phyloP scores from a whole-genome alignment of 208 protist genomes.

The Trypanosoma lewisi region DNA sequence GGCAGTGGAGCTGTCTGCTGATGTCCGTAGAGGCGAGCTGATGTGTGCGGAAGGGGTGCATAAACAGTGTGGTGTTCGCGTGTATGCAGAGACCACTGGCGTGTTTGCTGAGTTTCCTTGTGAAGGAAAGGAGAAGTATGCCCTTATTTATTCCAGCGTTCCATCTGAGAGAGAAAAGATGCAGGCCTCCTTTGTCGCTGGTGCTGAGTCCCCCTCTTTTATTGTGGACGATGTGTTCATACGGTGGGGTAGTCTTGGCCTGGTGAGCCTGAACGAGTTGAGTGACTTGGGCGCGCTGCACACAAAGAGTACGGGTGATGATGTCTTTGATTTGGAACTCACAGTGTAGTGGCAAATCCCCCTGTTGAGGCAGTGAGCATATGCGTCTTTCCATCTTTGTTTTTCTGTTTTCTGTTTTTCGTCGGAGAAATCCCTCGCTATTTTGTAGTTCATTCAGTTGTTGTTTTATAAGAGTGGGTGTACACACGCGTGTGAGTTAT shows the following conservation, averaged over 20 bases:
- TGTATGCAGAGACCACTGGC: constrained; percentile 16
- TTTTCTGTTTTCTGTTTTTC: background rate
- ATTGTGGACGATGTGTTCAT: constrained; percentile 31
- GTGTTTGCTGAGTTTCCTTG: constrained; percentile 18
- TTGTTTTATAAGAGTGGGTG: no score
- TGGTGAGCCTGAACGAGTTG: constrained; percentile 24
- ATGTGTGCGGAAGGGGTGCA: background rate
- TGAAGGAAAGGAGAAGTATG: background rate
- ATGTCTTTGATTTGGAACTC: background rate
- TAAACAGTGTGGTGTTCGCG: constrained; percentile 13
- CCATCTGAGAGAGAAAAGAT: constrained; percentile 5
- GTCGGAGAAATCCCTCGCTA: background rate
- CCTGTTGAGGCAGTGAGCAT: background rate
- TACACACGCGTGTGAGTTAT: no score
- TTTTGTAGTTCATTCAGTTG: background rate
- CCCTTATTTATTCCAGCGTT: constrained; percentile 20
- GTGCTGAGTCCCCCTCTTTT: background rate
- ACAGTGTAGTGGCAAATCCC: background rate
- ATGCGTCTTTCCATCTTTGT: background rate
- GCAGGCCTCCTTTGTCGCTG: background rate
- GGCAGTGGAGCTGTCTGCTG: background rate
- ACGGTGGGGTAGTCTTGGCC: constrained; percentile 17
- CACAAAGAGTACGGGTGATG: background rate
- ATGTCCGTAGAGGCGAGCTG: background rate
- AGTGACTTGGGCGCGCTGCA: constrained; percentile 9